These are phyloP conservation scores for Persicaria maculosa DNA, from an alignment of 148 eudicot species.

Conservation along the genomic window DNA sequence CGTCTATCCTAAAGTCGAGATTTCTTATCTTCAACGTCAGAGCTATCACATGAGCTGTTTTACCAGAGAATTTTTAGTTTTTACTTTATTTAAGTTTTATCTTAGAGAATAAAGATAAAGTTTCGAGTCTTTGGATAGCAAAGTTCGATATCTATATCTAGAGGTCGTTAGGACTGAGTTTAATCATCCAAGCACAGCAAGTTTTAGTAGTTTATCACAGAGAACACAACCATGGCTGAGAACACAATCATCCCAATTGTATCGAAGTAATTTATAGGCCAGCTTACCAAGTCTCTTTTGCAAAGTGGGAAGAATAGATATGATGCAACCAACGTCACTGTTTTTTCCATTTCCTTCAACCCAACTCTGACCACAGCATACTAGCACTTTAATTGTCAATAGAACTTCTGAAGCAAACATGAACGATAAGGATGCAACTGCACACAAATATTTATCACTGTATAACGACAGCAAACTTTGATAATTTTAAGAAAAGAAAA, in stretches of 20 bases:
- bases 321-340: slow-evolving; percentile 12
- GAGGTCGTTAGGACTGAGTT: too few species aligned
- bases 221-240: slow-evolving; percentile 30
- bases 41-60: too few species aligned
- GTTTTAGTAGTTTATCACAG: too few species aligned
- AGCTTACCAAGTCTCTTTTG: slow-evolving; percentile 32
- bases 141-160: too few species aligned
- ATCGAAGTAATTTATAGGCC: slow-evolving; percentile 41
- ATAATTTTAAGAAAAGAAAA: neutral
- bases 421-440: slow-evolving; percentile 43
- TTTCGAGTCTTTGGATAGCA: too few species aligned
- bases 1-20: too few species aligned
- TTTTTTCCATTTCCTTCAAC: slow-evolving; percentile 27
- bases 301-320: slow-evolving; percentile 31
- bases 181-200: too few species aligned
- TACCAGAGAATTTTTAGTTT: too few species aligned
- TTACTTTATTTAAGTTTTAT: too few species aligned
- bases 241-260: slow-evolving; percentile 27
- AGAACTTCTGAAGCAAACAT: slow-evolving; percentile 50
- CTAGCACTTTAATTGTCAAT: slow-evolving; percentile 29
- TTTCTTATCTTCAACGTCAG: too few species aligned
- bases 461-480: neutral
- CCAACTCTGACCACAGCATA: slow-evolving; percentile 27
- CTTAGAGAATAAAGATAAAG: too few species aligned
- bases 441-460: slow-evolving; percentile 14